A percentile compares a stretch with the other conserved stretches of the same genome.
phyloP scores from a whole-genome alignment of 257 asterid genomes.

The Solanum dulcamara region DNA sequence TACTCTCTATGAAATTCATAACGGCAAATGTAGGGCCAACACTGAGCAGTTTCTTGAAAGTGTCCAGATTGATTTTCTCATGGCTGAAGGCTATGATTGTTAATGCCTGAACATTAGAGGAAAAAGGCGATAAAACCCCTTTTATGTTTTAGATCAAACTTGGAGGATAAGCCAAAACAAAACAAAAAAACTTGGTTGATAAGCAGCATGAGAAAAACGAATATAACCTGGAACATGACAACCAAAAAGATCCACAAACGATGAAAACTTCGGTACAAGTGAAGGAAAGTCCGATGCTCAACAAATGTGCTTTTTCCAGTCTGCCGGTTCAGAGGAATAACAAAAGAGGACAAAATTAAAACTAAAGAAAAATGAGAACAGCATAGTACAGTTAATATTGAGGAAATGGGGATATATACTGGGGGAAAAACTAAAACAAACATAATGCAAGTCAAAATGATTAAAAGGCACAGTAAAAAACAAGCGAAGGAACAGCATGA shows the following conservation, averaged over 20 bases:
- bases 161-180: neutral
- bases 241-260: conserved; percentile 92
- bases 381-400: neutral
- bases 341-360: neutral
- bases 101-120: conserved; percentile 45
- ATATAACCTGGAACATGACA: conserved; percentile 86
- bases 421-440: neutral
- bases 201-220: neutral
- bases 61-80: conserved; percentile 51
- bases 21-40: conserved; percentile 79
- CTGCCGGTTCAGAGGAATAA: conserved; percentile 24
- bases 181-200: conserved; percentile 3
- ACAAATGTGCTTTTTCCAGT: conserved; percentile 92
- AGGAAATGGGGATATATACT: neutral
- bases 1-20: conserved; percentile 89
- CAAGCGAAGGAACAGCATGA: neutral
- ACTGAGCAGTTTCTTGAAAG: conserved; percentile 73
- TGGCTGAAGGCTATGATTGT: conserved; percentile 71
- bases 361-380: neutral
- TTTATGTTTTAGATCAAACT: neutral
- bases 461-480: neutral
- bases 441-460: neutral
- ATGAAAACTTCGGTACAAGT: conserved; percentile 91
- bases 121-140: neutral
- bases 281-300: conserved; percentile 95